These are phyloP conservation scores for Scedosporium dehoogii DNA, from an alignment of 2,329 filamentous ascomycete species.

Conservation along the genomic window DNA sequence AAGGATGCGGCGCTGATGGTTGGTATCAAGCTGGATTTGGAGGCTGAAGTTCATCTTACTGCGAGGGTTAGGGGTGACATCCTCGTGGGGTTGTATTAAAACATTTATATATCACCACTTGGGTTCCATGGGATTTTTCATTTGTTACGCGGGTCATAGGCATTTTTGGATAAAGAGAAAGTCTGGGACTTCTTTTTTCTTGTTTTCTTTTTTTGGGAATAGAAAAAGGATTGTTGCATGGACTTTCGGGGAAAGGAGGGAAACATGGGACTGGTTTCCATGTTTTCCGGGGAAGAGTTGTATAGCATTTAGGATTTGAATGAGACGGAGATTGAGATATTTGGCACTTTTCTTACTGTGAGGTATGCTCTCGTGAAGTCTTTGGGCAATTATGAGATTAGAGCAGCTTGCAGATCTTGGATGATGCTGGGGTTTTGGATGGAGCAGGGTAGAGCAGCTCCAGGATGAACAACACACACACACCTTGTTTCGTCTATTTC, in stretches of 20 bases:
- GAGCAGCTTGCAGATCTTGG: no score
- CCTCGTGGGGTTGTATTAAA: conserved; percentile 45
- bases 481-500: no score
- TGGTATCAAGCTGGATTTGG: conserved; percentile 53
- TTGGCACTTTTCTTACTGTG: neutral
- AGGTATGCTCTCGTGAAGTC: neutral
- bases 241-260: neutral
- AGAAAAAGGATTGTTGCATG: neutral
- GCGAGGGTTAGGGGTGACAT: conserved; percentile 52
- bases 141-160: neutral
- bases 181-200: neutral
- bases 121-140: neutral
- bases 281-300: neutral
- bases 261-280: neutral
- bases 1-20: conserved; percentile 49
- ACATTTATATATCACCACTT: neutral
- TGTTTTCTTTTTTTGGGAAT: neutral
- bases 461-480: no score
- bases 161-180: neutral
- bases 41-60: conserved; percentile 53
- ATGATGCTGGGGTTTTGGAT: no score
- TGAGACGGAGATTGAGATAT: neutral
- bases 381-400: no score
- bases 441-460: no score
- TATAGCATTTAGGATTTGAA: neutral